Evolutionary conservation across 139 green algal species (phyloP).

Genomic region (Chlamydomonas asymmetrica): DNA sequence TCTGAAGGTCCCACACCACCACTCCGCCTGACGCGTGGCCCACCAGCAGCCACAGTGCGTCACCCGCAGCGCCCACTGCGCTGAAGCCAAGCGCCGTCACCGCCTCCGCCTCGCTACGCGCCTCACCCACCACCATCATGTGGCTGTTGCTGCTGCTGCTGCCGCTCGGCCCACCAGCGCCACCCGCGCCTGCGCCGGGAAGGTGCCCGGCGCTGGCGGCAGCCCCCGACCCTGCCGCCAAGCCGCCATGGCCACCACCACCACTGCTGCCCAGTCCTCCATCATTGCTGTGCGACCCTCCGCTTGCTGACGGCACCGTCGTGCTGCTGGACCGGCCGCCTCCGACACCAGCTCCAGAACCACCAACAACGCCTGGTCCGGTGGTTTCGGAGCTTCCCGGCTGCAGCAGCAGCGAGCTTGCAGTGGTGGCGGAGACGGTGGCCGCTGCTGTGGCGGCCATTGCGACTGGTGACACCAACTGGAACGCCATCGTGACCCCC

Average conservation of each 20-base stretch:
- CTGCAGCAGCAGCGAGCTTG: constrained; percentile 13
- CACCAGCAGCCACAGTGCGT: constrained; percentile 54
- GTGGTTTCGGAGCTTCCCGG: not conserved
- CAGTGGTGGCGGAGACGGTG: constrained; percentile 2
- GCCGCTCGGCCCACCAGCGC: not conserved
- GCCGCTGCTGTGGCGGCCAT: constrained; percentile 1
- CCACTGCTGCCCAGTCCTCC: not conserved
- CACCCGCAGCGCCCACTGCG: constrained; percentile 9
- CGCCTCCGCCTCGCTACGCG: constrained; percentile 40
- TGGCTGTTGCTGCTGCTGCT: not conserved
- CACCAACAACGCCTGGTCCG: not conserved
- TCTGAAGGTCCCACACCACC: constrained; percentile 55
- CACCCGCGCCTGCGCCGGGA: not conserved
- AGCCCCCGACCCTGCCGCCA: constrained; percentile 9
- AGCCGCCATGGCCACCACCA: constrained; percentile 12
- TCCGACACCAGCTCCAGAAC: not conserved
- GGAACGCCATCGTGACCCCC: constrained; percentile 35
- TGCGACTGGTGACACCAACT: constrained; percentile 36
- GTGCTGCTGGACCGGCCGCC: not conserved
- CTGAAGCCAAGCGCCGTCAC: constrained; percentile 50
- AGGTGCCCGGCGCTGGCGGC: constrained; percentile 3
- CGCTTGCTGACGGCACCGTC: not conserved
- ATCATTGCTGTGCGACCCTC: not conserved
- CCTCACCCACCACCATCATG: constrained; percentile 36
- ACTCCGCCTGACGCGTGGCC: constrained; percentile 47